Evolutionary conservation across 331 rosid genomes (phyloP).

Genomic region (Pyracantha coccinea): DNA sequence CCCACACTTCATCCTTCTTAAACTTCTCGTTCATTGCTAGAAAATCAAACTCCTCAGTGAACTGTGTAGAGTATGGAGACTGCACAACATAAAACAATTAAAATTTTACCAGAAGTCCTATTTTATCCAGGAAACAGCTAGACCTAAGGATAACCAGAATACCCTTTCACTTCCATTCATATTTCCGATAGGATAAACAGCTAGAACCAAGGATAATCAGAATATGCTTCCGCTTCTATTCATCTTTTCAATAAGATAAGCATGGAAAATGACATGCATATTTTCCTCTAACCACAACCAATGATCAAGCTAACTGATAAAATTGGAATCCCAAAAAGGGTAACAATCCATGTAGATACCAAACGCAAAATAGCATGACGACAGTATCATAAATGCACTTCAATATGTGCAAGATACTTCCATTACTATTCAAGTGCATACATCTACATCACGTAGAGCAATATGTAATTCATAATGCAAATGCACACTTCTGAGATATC

Average conservation of each 20-base stretch:
- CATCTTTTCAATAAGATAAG: neutral
- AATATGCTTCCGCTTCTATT: neutral
- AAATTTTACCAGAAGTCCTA: neutral
- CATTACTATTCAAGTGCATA: neutral
- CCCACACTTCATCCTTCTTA: slow-evolving; percentile 76
- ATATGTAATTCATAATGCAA: neutral
- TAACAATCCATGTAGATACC: slow-evolving; percentile 4
- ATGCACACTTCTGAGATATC: neutral
- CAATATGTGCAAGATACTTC: neutral
- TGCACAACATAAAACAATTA: slow-evolving; percentile 13
- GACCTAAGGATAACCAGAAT: neutral
- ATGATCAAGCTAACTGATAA: neutral
- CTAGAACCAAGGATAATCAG: neutral
- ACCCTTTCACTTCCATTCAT: neutral
- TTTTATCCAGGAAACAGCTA: neutral
- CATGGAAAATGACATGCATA: neutral
- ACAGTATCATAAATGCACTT: neutral
- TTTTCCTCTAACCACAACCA: neutral
- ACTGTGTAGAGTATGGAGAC: slow-evolving; percentile 32
- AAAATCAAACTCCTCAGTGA: slow-evolving; percentile 72
- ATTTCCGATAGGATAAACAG: neutral
- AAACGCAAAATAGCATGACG: neutral
- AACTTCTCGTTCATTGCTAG: slow-evolving; percentile 74
- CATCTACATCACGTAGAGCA: neutral
- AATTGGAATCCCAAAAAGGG: neutral